Conservation (phyloP, 2,329 filamentous ascomycete genomes). For the Metarhizium humberi region DNA sequence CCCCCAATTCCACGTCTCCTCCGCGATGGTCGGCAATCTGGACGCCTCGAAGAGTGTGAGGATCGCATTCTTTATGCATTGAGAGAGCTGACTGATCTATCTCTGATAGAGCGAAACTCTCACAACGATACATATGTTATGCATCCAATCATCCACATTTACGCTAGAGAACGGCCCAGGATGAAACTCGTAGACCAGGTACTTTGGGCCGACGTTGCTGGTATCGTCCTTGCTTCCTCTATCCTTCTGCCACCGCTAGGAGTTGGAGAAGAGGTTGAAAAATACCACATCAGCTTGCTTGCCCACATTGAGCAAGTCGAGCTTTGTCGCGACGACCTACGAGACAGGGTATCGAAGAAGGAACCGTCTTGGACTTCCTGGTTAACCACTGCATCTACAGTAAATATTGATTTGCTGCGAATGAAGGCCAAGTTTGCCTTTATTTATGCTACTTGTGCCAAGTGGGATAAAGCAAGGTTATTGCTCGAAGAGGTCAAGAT, state of each 20-base stretch:
- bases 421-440: slow-evolving; percentile 3
- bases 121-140: slow-evolving; percentile 3
- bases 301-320: slow-evolving; percentile 5
- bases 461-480: background rate
- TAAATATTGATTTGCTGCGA: background rate
- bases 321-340: background rate
- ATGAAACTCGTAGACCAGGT: slow-evolving; percentile 1
- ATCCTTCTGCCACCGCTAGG: slow-evolving; percentile 4
- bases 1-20: background rate
- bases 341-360: background rate
- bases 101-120: slow-evolving; percentile 1
- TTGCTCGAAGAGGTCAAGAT: background rate
- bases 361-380: background rate
- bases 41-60: background rate
- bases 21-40: background rate
- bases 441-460: slow-evolving; percentile 1
- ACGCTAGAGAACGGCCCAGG: slow-evolving; percentile 1
- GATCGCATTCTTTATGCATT: slow-evolving; percentile 1
- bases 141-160: slow-evolving; percentile 6
- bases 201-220: slow-evolving; percentile 4
- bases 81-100: background rate
- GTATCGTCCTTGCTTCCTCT: background rate
- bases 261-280: background rate
- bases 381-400: too few relatives aligned
- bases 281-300: slow-evolving; percentile 2